Base-by-base conservation (phyloP, 345 rosid genomes). In the Citrus hindsii region DNA sequence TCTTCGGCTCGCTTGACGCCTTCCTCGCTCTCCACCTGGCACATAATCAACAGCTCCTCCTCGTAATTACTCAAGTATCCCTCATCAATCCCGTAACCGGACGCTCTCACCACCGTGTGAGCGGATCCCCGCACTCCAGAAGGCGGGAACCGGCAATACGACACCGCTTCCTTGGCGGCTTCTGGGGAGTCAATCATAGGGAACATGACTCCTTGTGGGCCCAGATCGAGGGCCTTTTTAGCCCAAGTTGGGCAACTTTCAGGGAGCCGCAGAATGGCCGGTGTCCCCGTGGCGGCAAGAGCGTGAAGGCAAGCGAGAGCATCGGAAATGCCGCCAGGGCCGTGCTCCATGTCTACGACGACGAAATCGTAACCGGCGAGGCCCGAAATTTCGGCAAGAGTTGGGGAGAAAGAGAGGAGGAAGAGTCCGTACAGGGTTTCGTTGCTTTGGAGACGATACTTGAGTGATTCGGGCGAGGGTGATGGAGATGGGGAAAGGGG, bases 261-360 rank as follows among this genome's bases (percentile, higher is more conserved):
- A 27, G 99, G 96, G 64, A 95, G 84, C 22, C 98, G 90, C 75
- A 95, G 85, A 81, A 95, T 87, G 60, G 93, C 92, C 0, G 93
- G 83, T 4, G 95, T 91, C 8, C 81, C 75, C 61, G 88, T 80
- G 30, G 92, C 86, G 71, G 89, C 83, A 48, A 95, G 95, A 3
- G 92, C 92, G 48, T 89, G 92, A 60, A 95, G 88, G 76, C 95
- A 87, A 40, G 85, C 79, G 30, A 93, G 87, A 33, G 98, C 89
- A 22, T 90, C 97, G 72, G 87, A 66, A 81, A 95, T 87, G 6
- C 97, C 99, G 4, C 98, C 94, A 35, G 91, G 96, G 32, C 99
- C 99, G 78, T 95, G 98, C 78, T 95, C 99, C 97, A 95, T 93
- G 84, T 93, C 98, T 38, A 95, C 86, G 59, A 95, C 96, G 30